Base-by-base conservation (phyloP, 164 flowering plant species). In the Sedum album region DNA sequence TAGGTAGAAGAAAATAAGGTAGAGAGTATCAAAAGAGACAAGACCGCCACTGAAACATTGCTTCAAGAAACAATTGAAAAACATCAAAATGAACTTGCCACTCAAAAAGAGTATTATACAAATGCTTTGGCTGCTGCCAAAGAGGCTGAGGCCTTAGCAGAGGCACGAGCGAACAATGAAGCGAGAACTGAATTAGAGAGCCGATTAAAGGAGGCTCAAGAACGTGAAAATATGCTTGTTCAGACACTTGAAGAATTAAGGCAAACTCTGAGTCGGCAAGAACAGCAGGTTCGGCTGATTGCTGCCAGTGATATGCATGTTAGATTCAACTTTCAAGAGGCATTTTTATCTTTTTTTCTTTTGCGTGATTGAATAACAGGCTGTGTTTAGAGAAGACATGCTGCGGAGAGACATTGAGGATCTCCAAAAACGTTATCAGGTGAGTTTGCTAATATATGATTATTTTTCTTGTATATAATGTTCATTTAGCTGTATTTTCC, bases 1-100 rank as follows among this genome's bases (percentile, higher is more conserved):
- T 72, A 94, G 98, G 93, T 82, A 33, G 98, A 94, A 84, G 99
- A 95, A 79, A 89, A 83, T 69, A 92, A 89, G 80, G 94, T 89
- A 68, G 99, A 95, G 78, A 90, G 97, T 66, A 85, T 92, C 68
- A 95, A 86, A 81, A 86, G 71, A 79, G 99, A 95, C 77, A 95
- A 95, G 80, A 77, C 88, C 14, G 88, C 89, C 46, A 92, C 99
- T 51, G 99, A 95, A 75, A 85, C 82, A 72, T 79, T 92, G 80
- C 83, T 95, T 61, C 96, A 95, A 77, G 99, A 95, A 85, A 89
- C 97, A 70, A 82, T 88, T 46, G 99, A 95, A 77, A 95, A 82
- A 67, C 91, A 89, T 77, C 99, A 92, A 79, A 82, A 82, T 70
- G 99, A 92, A 75, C 86, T 95, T 76, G 79, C 86, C 31, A 70